Conservation (phyloP, 139 green algal genomes). For the Pseudopediastrum boryanum region DNA sequence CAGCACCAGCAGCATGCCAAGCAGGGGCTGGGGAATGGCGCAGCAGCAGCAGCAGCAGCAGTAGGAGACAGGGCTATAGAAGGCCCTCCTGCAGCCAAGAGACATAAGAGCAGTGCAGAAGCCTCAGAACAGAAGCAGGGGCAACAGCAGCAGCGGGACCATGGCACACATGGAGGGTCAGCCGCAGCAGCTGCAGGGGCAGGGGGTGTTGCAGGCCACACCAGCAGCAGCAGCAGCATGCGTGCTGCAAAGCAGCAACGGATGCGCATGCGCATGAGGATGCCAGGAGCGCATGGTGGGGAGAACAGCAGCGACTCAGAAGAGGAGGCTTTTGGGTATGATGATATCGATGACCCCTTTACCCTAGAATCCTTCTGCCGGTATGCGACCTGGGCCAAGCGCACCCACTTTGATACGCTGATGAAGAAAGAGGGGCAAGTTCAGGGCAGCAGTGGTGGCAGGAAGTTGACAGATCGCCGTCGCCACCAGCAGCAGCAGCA, state of each 20-base stretch:
- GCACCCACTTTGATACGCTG: slow-evolving; percentile 30
- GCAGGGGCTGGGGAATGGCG: background rate
- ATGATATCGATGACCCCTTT: slow-evolving; percentile 21
- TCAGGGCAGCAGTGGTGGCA: no score
- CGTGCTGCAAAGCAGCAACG: slow-evolving; percentile 2
- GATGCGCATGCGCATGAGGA: no score
- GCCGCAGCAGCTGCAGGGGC: background rate
- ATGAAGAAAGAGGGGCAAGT: no score
- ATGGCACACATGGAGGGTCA: background rate
- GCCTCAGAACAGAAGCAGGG: no score
- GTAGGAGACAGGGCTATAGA: background rate
- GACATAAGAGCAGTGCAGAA: no score
- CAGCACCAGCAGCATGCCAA: background rate
- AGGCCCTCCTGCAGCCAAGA: no score
- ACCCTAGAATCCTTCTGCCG: slow-evolving; percentile 18
- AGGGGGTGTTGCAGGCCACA: background rate
- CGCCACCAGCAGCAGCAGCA: slow-evolving; percentile 8
- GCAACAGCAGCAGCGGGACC: no score
- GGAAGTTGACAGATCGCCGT: no score
- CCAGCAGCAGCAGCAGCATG: slow-evolving; percentile 1
- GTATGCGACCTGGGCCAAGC: slow-evolving; percentile 39
- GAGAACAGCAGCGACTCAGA: background rate
- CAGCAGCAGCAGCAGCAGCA: background rate
- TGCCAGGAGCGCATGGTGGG: no score
- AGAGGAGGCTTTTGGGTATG: slow-evolving; percentile 31